Evolutionary conservation across 345 rosid genomes (phyloP).

Genomic region (Euphorbia pulcherrima): DNA sequence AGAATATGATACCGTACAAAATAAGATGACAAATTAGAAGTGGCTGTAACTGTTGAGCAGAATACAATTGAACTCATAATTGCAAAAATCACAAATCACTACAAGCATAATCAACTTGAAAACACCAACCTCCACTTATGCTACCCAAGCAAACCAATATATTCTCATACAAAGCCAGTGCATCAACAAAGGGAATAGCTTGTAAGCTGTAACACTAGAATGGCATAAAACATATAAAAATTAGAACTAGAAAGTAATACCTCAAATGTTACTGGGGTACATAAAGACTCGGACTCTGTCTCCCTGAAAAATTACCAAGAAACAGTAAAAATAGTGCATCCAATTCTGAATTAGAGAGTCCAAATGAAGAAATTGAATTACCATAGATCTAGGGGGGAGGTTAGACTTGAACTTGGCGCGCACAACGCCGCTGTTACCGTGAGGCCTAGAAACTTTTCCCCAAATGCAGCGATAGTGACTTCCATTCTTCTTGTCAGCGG

Average conservation of each 20-base stretch:
- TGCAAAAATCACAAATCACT: background rate
- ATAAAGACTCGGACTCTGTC: slow-evolving; percentile 44
- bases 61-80: background rate
- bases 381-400: slow-evolving; percentile 31
- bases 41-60: background rate
- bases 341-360: background rate
- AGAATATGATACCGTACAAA: background rate
- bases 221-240: background rate
- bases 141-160: background rate
- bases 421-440: slow-evolving; percentile 28
- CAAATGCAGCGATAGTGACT: slow-evolving; percentile 32
- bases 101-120: background rate
- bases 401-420: slow-evolving; percentile 29
- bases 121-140: background rate
- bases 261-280: slow-evolving; percentile 22
- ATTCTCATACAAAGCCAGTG: background rate
- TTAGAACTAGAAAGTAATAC: background rate
- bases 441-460: slow-evolving; percentile 29
- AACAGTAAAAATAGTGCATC: background rate
- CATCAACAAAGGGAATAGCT: background rate
- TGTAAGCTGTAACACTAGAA: background rate
- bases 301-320: slow-evolving; percentile 33
- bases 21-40: background rate
- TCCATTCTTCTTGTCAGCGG: slow-evolving; percentile 24
- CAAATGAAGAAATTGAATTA: background rate